Evolutionary conservation across 1,284 basidiomycete genomes (phyloP), one percentile per base, ranked within the genome.

Genomic region (Trametes versicolor): DNA sequence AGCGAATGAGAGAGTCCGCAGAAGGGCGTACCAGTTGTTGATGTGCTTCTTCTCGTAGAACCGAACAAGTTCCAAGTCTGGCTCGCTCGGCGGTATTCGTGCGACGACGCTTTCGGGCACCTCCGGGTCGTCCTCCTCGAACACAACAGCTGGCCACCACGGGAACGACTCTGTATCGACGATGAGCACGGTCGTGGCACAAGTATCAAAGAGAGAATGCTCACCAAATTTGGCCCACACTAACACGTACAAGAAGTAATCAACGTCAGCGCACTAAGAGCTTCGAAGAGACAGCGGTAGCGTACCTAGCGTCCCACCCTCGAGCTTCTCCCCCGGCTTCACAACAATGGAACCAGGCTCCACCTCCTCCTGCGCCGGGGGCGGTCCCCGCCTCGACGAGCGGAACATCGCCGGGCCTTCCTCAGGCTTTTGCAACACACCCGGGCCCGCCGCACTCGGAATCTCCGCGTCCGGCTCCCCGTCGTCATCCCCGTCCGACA

Each of bases 1-100:
- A 23, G 13, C 15, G 13, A 8, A 32, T 6, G 4, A 7, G 7
- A 17, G 9, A 9, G 9, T 2, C 4, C 29, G 29, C 29, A 32
- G 29, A 8, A 32, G 41, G 19, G 10, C 77, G 27, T 58, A 81
- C 81, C 81, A 87, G 49, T 77, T 78, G 39, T 72, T 71, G n/a
- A 71, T 69, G 47, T 73, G 73, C 66, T 85, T 69, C 57, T 74
- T 74, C 70, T 86, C 85, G 69, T 78, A 87, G 74, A 87, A 88
- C 41, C 79, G 78, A 29, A 87, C 82, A 15, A 87, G 78, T 70
- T 77, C 76, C 68, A 64, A 25, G 80, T 58, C 63, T 58, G 71
- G 15, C 63, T 62, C 29, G 25, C 49, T 23, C 15, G 41, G 47
- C 61, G 59, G 74, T 19, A 61, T 70, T 13, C 47, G 74, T 19